Evolutionary conservation across 495 filamentous ascomycete genomes (phyloP).

Genomic region (Stereocaulon alpinum): DNA sequence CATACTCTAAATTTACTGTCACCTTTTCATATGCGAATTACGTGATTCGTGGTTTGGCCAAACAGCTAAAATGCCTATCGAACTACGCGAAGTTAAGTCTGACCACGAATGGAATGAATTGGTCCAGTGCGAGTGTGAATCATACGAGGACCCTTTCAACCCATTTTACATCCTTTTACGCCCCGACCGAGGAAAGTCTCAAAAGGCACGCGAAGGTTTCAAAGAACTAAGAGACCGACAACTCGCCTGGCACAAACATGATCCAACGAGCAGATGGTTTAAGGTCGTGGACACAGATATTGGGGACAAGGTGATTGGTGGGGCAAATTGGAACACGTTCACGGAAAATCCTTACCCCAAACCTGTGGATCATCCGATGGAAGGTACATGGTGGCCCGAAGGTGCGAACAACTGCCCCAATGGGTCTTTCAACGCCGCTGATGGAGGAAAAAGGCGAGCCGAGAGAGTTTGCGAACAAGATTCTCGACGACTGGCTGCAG

Average conservation of each 20-base stretch:
- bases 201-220: constrained; percentile 5
- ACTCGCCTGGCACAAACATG: constrained; percentile 21
- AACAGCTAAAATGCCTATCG: constrained; percentile 20
- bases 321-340: constrained; percentile 28
- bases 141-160: constrained; percentile 16
- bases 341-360: constrained; percentile 26
- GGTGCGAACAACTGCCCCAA: constrained; percentile 14
- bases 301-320: constrained; percentile 25
- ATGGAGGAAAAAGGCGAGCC: constrained; percentile 15
- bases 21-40: too few species aligned
- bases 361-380: constrained; percentile 15
- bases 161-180: constrained; percentile 16
- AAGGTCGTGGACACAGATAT: constrained; percentile 29
- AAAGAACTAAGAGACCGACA: constrained; percentile 25
- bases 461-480: constrained; percentile 22
- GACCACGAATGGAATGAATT: constrained; percentile 18
- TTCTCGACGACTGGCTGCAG: constrained; percentile 20
- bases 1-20: background rate
- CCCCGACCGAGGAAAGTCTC: constrained; percentile 9
- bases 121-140: constrained; percentile 18
- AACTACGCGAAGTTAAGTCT: constrained; percentile 12
- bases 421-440: background rate
- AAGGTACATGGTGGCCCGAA: constrained; percentile 29
- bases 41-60: background rate
- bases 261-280: constrained; percentile 23